Conservation (phyloP, 2,329 filamentous ascomycete species). For the Penicillium capsulatum region DNA sequence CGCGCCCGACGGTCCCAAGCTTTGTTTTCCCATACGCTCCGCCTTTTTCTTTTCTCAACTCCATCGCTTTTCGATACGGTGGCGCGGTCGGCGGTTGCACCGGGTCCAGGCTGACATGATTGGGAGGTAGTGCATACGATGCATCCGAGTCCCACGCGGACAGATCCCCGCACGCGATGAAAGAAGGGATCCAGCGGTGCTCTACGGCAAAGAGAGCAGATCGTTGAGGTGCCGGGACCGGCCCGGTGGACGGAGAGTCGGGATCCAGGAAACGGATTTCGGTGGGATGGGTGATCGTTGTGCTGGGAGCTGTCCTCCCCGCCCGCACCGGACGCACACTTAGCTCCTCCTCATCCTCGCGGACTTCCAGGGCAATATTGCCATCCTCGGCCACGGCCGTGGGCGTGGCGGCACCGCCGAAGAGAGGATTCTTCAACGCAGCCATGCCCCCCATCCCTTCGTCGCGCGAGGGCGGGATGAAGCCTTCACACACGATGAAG, state of each 20-base stretch:
- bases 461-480: constrained; percentile 61
- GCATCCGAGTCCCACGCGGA: constrained; percentile 95
- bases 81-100: constrained; percentile 94
- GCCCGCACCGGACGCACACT: constrained; percentile 10
- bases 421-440: constrained; percentile 37
- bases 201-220: constrained; percentile 38
- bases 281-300: constrained; percentile 17
- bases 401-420: constrained; percentile 36
- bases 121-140: constrained; percentile 82
- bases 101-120: constrained; percentile 81
- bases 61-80: constrained; percentile 86
- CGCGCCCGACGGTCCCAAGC: constrained; percentile 23
- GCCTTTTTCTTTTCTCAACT: constrained; percentile 71
- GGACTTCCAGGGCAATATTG: constrained; percentile 35
- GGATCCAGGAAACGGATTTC: constrained; percentile 40
- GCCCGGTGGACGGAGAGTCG: constrained; percentile 22
- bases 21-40: constrained; percentile 74
- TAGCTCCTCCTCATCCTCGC: constrained; percentile 43
- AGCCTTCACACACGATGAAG: constrained; percentile 92
- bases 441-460: constrained; percentile 47
- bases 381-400: constrained; percentile 27
- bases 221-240: constrained; percentile 18
- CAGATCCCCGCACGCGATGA: constrained; percentile 94
- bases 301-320: constrained; percentile 3
- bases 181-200: constrained; percentile 82